Percentiles rank a stretch among this genome's conserved stretches.
These are phyloP conservation scores for Kentomonas sorsogonicus DNA, from an alignment of 208 protist species.

Conservation along the genomic window DNA sequence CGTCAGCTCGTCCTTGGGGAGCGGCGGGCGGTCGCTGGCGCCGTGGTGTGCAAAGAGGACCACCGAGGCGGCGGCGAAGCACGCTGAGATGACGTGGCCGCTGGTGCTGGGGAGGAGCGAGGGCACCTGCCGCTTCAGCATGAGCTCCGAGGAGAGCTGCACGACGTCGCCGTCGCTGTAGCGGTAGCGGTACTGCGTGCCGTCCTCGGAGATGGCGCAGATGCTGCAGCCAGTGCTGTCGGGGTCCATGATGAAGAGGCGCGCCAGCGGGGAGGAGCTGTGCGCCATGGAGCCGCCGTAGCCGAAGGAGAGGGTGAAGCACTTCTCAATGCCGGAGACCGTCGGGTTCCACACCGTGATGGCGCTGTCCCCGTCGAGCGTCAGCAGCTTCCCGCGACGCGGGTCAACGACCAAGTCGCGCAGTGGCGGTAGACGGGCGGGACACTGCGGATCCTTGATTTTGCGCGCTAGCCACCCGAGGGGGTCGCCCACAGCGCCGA, in stretches of 20 bases:
- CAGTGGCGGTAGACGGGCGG: conserved; percentile 39
- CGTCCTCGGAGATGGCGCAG: conserved; percentile 56
- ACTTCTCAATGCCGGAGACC: conserved; percentile 21
- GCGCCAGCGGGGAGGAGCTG: conserved; percentile 22
- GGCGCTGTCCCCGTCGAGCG: conserved; percentile 58
- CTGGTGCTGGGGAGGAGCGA: conserved; percentile 35
- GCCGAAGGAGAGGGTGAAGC: too few species aligned
- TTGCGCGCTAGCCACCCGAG: too few species aligned
- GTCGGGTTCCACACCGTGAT: conserved; percentile 66
- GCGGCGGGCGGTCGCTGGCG: conserved; percentile 26
- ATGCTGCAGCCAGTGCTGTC: conserved; percentile 68
- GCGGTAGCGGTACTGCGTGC: conserved; percentile 81
- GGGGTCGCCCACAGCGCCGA: too few species aligned
- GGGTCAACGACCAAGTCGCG: conserved; percentile 70
- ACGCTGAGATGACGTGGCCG: conserved; percentile 68
- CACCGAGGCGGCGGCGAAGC: conserved; percentile 44
- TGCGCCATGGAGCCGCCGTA: neutral
- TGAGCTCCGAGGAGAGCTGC: conserved; percentile 32
- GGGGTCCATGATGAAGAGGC: conserved; percentile 63
- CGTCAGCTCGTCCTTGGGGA: conserved; percentile 42
- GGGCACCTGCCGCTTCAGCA: conserved; percentile 44
- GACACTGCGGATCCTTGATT: too few species aligned
- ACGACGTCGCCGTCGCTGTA: conserved; percentile 43
- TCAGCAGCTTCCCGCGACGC: conserved; percentile 54
- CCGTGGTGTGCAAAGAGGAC: conserved; percentile 42